A percentile compares a stretch with the other conserved stretches of the same genome.
Conservation (phyloP, 805 yeast species). For the Barnettozyma botsteinii region DNA sequence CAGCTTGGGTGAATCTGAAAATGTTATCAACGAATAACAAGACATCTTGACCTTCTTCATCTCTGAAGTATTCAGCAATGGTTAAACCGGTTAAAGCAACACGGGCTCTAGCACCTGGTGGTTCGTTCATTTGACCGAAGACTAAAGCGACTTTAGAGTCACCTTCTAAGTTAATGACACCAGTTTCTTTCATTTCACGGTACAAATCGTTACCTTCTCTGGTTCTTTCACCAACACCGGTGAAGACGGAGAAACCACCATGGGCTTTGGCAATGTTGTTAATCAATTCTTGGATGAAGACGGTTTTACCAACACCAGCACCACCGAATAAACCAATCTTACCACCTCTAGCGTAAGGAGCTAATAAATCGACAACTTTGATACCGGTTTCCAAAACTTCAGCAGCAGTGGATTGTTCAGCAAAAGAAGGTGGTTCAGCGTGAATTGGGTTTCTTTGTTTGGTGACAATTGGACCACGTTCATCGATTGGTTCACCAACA, state of each 20-base stretch:
- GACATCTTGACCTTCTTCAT: slow-evolving; percentile 99
- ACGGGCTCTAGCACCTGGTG: slow-evolving; percentile 99
- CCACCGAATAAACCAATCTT: slow-evolving; percentile 99
- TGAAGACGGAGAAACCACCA: slow-evolving; percentile 99
- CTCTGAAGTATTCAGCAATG: slow-evolving; percentile 99
- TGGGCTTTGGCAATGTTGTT: slow-evolving; percentile 99
- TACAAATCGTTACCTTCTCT: slow-evolving; percentile 99
- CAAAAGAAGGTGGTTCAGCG: slow-evolving; percentile 95
- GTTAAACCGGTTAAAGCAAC: slow-evolving; percentile 99
- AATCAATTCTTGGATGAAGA: slow-evolving; percentile 98
- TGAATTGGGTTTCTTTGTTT: slow-evolving; percentile 96
- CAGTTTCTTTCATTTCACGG: slow-evolving; percentile 99
- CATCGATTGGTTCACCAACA: slow-evolving; percentile 99
- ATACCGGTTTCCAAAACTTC: slow-evolving; percentile 99
- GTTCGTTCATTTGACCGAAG: slow-evolving; percentile 99
- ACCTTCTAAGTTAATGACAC: slow-evolving; percentile 99
- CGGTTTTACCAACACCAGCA: slow-evolving; percentile 99
- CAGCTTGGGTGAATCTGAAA: slow-evolving; percentile 99
- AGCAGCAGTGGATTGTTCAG: slow-evolving; percentile 95
- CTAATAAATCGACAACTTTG: slow-evolving; percentile 97
- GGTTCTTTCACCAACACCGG: slow-evolving; percentile 99
- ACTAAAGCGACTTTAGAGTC: slow-evolving; percentile 99
- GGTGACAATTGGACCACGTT: slow-evolving; percentile 96
- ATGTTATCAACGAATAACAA: slow-evolving; percentile 98
- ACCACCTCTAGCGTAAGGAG: slow-evolving; percentile 99